Conservation (phyloP, 768 basidiomycete genomes). For the Podaxis rugospora region DNA sequence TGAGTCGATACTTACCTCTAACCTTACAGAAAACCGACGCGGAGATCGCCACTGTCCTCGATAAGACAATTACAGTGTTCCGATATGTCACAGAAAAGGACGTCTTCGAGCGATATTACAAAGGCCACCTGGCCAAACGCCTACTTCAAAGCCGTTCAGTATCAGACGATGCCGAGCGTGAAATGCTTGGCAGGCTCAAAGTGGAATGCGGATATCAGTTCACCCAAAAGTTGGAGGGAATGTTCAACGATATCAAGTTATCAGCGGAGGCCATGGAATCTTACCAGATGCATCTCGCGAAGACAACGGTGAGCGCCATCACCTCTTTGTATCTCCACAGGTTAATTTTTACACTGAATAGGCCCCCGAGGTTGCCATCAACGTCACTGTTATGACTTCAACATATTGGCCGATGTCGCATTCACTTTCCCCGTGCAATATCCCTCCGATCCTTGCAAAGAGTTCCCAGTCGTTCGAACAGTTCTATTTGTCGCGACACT, state of each 20-base stretch:
- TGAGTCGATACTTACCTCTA: conserved; percentile 4
- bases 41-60: conserved; percentile 85
- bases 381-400: conserved; percentile 91
- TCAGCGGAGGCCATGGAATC: conserved; percentile 77
- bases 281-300: conserved; percentile 60
- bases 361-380: conserved; percentile 75
- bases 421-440: conserved; percentile 55
- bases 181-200: conserved; percentile 96
- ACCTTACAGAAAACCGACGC: conserved; percentile 80
- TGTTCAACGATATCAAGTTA: conserved; percentile 96
- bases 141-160: conserved; percentile 82
- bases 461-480: conserved; percentile 77
- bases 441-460: conserved; percentile 61
- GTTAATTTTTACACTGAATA: conserved; percentile 26
- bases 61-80: conserved; percentile 96
- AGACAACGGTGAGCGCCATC: conserved; percentile 49
- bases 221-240: conserved; percentile 96
- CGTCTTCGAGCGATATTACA: conserved; percentile 97
- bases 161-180: conserved; percentile 96
- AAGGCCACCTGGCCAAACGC: conserved; percentile 90
- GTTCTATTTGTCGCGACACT: conserved; percentile 87
- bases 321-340: neutral
- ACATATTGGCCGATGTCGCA: conserved; percentile 93
- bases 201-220: conserved; percentile 96
- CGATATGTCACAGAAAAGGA: conserved; percentile 94